phyloP scores from a whole-genome alignment of 2,329 filamentous ascomycete species.

The Sarocladium strictum region DNA sequence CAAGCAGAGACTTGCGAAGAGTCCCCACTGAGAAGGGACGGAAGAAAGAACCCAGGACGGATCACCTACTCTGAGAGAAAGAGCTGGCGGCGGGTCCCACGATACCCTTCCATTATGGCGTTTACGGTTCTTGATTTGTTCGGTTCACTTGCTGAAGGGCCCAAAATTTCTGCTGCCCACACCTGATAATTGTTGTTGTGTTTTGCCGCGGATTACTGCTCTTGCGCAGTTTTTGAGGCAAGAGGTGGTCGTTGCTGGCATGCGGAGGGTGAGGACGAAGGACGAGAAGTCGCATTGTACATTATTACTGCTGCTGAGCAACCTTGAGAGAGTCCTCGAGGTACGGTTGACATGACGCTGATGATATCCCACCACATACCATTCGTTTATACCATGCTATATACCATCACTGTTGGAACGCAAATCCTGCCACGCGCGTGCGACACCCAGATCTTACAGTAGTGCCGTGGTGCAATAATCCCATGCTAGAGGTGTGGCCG shows the following conservation, averaged over 20 bases:
- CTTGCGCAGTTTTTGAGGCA: not conserved
- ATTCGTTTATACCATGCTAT: not conserved
- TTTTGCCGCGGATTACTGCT: not conserved
- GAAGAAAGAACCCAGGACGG: not conserved
- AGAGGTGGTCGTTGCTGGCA: not conserved
- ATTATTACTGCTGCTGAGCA: slow-evolving; percentile 3
- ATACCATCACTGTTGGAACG: not conserved
- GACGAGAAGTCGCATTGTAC: slow-evolving; percentile 5
- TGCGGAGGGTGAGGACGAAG: not conserved
- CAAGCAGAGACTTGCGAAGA: not conserved
- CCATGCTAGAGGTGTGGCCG: not conserved
- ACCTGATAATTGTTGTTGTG: not conserved
- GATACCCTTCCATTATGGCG: slow-evolving; percentile 9
- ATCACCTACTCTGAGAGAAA: not conserved
- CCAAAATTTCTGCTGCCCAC: not conserved
- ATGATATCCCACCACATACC: slow-evolving; percentile 4
- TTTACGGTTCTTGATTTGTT: slow-evolving; percentile 1
- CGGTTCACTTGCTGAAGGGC: not conserved
- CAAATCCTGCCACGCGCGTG: not conserved
- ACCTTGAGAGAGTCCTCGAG: not conserved
- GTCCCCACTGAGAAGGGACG: not conserved
- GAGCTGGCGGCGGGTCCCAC: not conserved
- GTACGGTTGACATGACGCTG: not conserved
- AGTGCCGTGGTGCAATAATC: too few relatives aligned
- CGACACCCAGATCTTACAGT: too few relatives aligned